phyloP scores from a whole-genome alignment of 2,329 filamentous ascomycete species.

The Helminthosporium solani region DNA sequence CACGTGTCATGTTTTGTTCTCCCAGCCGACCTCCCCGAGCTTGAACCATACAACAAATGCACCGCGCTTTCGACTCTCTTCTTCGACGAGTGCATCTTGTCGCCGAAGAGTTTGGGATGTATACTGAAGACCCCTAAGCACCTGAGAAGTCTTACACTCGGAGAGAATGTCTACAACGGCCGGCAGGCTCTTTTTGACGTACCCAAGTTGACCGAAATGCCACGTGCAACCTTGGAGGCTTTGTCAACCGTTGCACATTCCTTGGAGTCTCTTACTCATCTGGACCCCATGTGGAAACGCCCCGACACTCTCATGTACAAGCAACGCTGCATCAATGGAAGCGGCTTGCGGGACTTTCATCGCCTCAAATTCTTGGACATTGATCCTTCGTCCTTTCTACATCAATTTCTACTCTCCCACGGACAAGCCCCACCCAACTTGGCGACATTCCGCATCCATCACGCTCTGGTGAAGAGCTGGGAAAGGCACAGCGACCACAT shows the following conservation, averaged over 20 bases:
- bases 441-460: slow-evolving; percentile 27
- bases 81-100: slow-evolving; percentile 40
- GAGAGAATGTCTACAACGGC: slow-evolving; percentile 36
- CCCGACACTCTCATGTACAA: slow-evolving; percentile 13
- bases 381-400: slow-evolving; percentile 33
- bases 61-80: slow-evolving; percentile 35
- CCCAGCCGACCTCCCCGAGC: slow-evolving; percentile 17
- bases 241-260: slow-evolving; percentile 33
- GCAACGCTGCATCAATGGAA: slow-evolving; percentile 20
- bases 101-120: slow-evolving; percentile 20
- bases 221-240: slow-evolving; percentile 24
- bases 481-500: slow-evolving; percentile 1
- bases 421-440: slow-evolving; percentile 32
- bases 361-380: slow-evolving; percentile 30
- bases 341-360: slow-evolving; percentile 36
- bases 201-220: slow-evolving; percentile 18
- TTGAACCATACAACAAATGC: slow-evolving; percentile 17
- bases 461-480: slow-evolving; percentile 8
- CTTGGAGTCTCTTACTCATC: slow-evolving; percentile 30
- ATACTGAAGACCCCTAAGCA: slow-evolving; percentile 31
- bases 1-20: slow-evolving; percentile 37
- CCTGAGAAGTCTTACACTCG: slow-evolving; percentile 34
- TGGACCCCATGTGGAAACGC: slow-evolving; percentile 25
- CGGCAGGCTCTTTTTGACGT: slow-evolving; percentile 5
- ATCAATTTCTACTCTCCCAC: slow-evolving; percentile 28